A percentile compares a stretch with the other conserved stretches of the same genome.
Conservation (phyloP, 1,284 basidiomycete genomes). For the Malassezia japonica region DNA sequence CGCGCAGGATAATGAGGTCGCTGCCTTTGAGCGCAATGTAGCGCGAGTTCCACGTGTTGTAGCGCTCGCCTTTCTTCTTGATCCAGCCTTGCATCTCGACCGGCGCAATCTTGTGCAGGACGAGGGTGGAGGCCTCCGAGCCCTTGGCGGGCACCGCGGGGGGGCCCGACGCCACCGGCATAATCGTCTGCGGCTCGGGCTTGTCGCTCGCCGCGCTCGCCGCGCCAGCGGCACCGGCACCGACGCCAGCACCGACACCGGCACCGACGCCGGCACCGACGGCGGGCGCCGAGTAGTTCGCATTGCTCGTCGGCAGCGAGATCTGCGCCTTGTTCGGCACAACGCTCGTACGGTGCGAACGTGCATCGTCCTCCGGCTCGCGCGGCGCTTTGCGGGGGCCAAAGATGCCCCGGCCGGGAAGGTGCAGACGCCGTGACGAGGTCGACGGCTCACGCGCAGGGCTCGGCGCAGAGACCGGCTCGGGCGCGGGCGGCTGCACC, state of each 20-base stretch:
- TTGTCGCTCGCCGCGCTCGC: constrained; percentile 6
- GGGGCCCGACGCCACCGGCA: background rate
- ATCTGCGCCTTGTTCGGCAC: constrained; percentile 34
- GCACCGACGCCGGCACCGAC: constrained; percentile 17
- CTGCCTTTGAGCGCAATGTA: constrained; percentile 94
- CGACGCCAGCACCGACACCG: constrained; percentile 11
- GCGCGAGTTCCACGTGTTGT: constrained; percentile 83
- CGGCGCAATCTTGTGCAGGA: constrained; percentile 40
- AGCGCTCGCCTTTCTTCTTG: constrained; percentile 86
- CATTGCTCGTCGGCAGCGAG: constrained; percentile 38
- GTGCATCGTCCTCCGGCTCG: background rate
- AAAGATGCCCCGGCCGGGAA: constrained; percentile 3
- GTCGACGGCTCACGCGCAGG: background rate
- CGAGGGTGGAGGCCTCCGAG: constrained; percentile 4
- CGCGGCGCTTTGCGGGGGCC: background rate
- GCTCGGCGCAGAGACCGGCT: constrained; percentile 3
- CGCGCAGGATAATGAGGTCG: constrained; percentile 33
- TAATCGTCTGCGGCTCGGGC: background rate
- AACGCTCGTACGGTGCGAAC: background rate
- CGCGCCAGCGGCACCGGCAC: background rate
- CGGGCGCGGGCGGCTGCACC: background rate
- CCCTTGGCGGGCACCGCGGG: background rate
- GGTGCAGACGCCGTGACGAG: background rate
- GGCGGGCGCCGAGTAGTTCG: constrained; percentile 33
- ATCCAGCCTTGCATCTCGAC: constrained; percentile 61